Conservation (phyloP, 2,329 filamentous ascomycete genomes). For the Coniochaeta hoffmannii region DNA sequence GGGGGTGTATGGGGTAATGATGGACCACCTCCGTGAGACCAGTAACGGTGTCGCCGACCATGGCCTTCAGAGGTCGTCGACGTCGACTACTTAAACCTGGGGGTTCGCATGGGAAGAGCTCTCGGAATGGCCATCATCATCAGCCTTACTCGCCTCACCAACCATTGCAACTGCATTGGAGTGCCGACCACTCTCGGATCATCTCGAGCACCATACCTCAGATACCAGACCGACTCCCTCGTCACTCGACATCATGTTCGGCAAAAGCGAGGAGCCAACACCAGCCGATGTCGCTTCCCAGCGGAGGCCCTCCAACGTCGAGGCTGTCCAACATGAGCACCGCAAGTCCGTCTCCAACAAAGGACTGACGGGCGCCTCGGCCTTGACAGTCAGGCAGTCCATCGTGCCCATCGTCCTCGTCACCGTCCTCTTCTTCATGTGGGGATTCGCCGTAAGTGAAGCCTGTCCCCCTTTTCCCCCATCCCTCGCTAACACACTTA, state of each 20-base stretch:
- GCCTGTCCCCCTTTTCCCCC: neutral
- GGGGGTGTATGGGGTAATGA: neutral
- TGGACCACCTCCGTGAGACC: neutral
- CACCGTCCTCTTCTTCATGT: constrained; percentile 5
- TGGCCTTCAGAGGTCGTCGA: neutral
- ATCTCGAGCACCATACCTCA: neutral
- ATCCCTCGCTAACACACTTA: neutral
- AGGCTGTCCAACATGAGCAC: constrained; percentile 11
- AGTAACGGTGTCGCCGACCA: neutral
- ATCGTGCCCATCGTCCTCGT: constrained; percentile 1
- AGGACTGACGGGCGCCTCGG: constrained; percentile 15
- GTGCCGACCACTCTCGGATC: neutral
- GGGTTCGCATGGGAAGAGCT: neutral
- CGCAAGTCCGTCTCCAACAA: constrained; percentile 13
- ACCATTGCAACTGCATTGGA: neutral
- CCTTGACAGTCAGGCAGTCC: constrained; percentile 5
- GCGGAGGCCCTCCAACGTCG: constrained; percentile 10
- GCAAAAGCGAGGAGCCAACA: constrained; percentile 13
- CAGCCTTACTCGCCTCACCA: neutral
- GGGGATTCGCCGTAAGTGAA: constrained; percentile 6
- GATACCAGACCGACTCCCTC: neutral
- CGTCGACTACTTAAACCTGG: neutral
- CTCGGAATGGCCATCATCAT: neutral
- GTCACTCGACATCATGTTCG: constrained; percentile 10
- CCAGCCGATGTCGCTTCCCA: constrained; percentile 12